Evolutionary conservation across 2,329 filamentous ascomycete genomes (phyloP).

Genomic region (Pseudocercospora ulei): DNA sequence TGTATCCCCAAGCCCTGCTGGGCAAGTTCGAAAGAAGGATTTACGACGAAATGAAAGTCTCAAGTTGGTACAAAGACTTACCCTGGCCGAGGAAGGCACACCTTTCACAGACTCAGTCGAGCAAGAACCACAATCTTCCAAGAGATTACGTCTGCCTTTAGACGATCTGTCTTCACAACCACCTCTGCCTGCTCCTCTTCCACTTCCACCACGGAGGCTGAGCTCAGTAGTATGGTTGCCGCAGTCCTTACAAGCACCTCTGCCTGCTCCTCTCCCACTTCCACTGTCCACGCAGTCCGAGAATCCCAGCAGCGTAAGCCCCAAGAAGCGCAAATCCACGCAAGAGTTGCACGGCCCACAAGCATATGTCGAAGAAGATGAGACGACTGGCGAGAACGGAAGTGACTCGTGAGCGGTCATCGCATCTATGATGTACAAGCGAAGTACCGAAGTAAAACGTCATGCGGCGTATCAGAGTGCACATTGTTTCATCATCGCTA

Average conservation of each 20-base stretch:
- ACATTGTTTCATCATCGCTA: slow-evolving; percentile 7
- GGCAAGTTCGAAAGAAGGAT: slow-evolving; percentile 8
- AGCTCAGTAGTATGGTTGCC: slow-evolving; percentile 14
- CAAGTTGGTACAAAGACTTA: slow-evolving; percentile 13
- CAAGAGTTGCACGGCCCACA: slow-evolving; percentile 20
- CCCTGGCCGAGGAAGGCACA: slow-evolving; percentile 12
- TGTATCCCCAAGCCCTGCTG: background rate
- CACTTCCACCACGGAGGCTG: slow-evolving; percentile 13
- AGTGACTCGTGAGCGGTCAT: slow-evolving; percentile 15
- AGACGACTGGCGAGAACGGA: slow-evolving; percentile 13
- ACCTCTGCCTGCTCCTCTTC: slow-evolving; percentile 18
- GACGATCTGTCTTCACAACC: slow-evolving; percentile 15
- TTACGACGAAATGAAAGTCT: slow-evolving; percentile 14
- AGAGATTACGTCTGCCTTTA: slow-evolving; percentile 16
- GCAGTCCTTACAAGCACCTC: slow-evolving; percentile 14
- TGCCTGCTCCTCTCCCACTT: slow-evolving; percentile 19
- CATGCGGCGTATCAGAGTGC: slow-evolving; percentile 6
- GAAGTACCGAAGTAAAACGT: slow-evolving; percentile 2
- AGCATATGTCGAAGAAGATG: slow-evolving; percentile 26
- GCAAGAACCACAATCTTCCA: background rate
- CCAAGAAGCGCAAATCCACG: slow-evolving; percentile 19
- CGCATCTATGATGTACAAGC: slow-evolving; percentile 11
- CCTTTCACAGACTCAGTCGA: background rate
- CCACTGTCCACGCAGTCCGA: slow-evolving; percentile 3
- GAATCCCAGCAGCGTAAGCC: background rate